Evolutionary conservation across 305 asterid genomes (phyloP).

Genomic region (Solanum hybrid): DNA sequence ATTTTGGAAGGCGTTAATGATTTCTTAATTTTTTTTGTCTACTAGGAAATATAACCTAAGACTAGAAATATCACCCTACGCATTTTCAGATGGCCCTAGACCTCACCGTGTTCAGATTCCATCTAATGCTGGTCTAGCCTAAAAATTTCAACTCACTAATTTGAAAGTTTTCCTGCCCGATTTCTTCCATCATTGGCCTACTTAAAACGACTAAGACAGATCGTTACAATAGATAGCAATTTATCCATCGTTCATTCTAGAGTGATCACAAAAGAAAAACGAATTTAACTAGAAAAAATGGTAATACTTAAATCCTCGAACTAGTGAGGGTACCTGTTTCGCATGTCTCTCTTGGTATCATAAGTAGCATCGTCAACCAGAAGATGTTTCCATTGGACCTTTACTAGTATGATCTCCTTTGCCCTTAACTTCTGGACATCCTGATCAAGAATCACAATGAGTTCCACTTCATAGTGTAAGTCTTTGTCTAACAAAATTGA

Average conservation of each 20-base stretch:
- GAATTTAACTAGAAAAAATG: background rate
- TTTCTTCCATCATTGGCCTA: background rate
- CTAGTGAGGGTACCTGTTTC: background rate
- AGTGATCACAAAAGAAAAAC: background rate
- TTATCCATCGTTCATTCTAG: background rate
- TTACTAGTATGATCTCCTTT: background rate
- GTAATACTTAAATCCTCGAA: background rate
- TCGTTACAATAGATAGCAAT: background rate
- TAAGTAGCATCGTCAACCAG: background rate
- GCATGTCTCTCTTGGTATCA: background rate
- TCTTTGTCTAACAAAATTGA: background rate
- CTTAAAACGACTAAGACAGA: background rate
- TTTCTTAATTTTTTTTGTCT: background rate
- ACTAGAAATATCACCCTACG: background rate
- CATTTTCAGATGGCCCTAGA: background rate
- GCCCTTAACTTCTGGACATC: background rate
- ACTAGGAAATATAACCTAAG: background rate
- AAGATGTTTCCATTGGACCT: background rate
- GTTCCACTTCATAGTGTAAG: background rate
- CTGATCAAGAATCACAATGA: background rate
- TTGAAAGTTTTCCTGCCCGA: background rate
- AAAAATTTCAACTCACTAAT: background rate
- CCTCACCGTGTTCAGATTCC: background rate
- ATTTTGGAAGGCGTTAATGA: background rate
- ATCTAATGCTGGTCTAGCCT: background rate